These are phyloP conservation scores for Rutidosis leptorrhynchoides DNA, from an alignment of 129 eudicot species.

Conservation along the genomic window DNA sequence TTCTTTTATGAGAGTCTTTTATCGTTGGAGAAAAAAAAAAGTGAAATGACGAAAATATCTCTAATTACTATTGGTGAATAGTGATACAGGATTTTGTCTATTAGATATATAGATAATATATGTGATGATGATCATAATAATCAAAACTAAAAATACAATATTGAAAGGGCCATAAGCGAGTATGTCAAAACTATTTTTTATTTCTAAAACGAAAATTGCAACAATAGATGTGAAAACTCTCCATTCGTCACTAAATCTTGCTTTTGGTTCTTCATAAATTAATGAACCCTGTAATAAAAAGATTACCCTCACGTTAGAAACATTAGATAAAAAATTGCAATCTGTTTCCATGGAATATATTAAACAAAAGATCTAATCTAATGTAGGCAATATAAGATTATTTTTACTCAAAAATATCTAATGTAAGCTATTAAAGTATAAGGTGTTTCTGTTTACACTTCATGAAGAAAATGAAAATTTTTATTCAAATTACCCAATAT, in stretches of 20 bases:
- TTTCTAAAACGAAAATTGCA: slow-evolving; percentile 7
- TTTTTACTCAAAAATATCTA: too few relatives aligned
- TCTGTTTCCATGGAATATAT: background rate
- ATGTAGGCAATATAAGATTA: too few relatives aligned
- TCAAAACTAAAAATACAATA: background rate
- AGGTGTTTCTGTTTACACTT: too few relatives aligned
- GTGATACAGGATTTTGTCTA: too few relatives aligned
- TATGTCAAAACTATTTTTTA: slow-evolving; percentile 7
- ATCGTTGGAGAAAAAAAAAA: too few relatives aligned
- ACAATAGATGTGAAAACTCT: background rate
- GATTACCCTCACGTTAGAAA: background rate
- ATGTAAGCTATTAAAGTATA: too few relatives aligned
- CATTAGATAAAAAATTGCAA: background rate
- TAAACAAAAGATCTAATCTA: slow-evolving; percentile 5
- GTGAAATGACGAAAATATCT: too few relatives aligned
- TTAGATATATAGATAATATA: too few relatives aligned
- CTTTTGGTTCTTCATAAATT: slow-evolving; percentile 1
- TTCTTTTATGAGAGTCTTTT: too few relatives aligned
- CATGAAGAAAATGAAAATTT: too few relatives aligned
- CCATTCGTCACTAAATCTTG: background rate
- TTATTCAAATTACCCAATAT: too few relatives aligned
- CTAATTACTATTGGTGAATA: too few relatives aligned
- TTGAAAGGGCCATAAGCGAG: background rate
- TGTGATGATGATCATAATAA: background rate
- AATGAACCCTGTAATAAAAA: slow-evolving; percentile 7